These are phyloP conservation scores for Daldinia childiae DNA, from an alignment of 495 filamentous ascomycete genomes.

Conservation along the genomic window DNA sequence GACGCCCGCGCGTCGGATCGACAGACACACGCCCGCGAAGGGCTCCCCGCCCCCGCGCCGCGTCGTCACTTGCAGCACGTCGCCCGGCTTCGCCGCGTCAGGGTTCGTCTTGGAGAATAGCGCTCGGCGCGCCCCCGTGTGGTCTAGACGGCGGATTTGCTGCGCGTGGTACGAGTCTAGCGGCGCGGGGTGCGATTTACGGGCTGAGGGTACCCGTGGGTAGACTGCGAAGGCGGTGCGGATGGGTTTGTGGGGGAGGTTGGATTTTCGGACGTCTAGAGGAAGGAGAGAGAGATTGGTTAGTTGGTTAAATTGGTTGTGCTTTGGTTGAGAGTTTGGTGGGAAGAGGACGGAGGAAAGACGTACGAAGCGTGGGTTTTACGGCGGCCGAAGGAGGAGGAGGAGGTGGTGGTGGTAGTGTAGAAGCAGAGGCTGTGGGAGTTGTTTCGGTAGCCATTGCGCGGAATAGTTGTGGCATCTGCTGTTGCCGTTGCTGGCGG, in stretches of 20 bases:
- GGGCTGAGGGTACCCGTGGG: slow-evolving; percentile 61
- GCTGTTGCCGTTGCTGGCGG: slow-evolving; percentile 52
- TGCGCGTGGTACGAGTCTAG: slow-evolving; percentile 63
- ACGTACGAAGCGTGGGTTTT: slow-evolving; percentile 25
- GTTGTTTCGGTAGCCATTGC: slow-evolving; percentile 50
- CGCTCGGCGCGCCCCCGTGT: slow-evolving; percentile 78
- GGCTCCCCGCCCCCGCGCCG: slow-evolving; percentile 80
- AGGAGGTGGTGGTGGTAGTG: slow-evolving; percentile 33
- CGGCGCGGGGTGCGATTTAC: slow-evolving; percentile 22
- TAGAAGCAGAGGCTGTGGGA: slow-evolving; percentile 20
- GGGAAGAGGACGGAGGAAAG: neutral
- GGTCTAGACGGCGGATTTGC: slow-evolving; percentile 81
- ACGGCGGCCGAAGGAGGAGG: slow-evolving; percentile 8
- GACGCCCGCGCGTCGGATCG: slow-evolving; percentile 82
- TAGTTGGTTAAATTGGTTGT: neutral
- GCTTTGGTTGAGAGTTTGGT: neutral
- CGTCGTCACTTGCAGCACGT: slow-evolving; percentile 88
- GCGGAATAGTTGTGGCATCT: slow-evolving; percentile 40
- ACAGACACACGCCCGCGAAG: slow-evolving; percentile 86
- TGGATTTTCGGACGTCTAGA: slow-evolving; percentile 39
- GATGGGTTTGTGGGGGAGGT: slow-evolving; percentile 38
- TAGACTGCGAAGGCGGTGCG: slow-evolving; percentile 58
- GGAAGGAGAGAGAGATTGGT: neutral
- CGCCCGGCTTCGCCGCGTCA: slow-evolving; percentile 79
- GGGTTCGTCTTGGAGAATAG: slow-evolving; percentile 81